Conservation (phyloP, 345 rosid genomes). For the Eucalyptus erythrocorys region DNA sequence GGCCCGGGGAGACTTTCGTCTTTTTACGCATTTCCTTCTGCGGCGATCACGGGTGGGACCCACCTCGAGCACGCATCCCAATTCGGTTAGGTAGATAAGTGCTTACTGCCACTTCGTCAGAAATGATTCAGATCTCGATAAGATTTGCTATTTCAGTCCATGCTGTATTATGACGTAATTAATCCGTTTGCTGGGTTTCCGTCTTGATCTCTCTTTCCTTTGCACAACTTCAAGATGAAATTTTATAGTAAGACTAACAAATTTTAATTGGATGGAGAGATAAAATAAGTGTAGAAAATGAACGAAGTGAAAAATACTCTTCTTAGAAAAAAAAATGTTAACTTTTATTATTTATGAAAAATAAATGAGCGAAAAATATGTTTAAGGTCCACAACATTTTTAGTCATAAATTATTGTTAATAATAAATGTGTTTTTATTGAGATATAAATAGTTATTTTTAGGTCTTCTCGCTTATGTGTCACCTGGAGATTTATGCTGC, state of each 20-base stretch:
- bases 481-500: too few species aligned
- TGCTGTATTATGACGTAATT: not conserved
- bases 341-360: not conserved
- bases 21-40: not conserved
- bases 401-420: too few species aligned
- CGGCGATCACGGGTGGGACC: not conserved
- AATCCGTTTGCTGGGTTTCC: not conserved
- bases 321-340: accelerated
- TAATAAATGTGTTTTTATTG: too few species aligned
- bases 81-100: not conserved
- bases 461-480: too few species aligned
- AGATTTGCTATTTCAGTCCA: not conserved
- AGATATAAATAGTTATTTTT: too few species aligned
- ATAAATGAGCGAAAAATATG: not conserved
- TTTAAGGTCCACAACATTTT: accelerated
- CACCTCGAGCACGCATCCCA: not conserved
- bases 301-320: not conserved
- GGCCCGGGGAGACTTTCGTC: not conserved
- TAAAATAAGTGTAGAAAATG: not conserved
- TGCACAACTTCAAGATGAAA: not conserved
- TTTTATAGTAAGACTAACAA: not conserved
- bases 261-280: not conserved
- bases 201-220: not conserved
- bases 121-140: not conserved
- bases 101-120: not conserved